A percentile compares a stretch with the other conserved stretches of the same genome.
These are phyloP conservation scores for Claviceps capensis DNA, from an alignment of 2,329 filamentous ascomycete species.

Conservation along the genomic window DNA sequence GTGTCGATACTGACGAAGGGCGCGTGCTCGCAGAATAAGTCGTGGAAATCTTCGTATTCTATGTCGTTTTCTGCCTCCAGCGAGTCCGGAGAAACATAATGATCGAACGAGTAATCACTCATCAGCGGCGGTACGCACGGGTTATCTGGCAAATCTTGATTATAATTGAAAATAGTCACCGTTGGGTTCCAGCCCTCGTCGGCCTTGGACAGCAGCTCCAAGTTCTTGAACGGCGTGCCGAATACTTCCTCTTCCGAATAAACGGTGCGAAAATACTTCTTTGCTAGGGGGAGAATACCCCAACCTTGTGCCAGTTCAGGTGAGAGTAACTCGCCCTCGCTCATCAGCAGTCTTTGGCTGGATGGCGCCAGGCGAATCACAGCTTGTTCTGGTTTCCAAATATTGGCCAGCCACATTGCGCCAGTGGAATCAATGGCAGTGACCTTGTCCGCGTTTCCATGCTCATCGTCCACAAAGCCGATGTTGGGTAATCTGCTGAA, in stretches of 20 bases:
- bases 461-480: conserved; percentile 31
- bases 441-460: conserved; percentile 35
- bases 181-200: conserved; percentile 6
- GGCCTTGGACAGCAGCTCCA: conserved; percentile 10
- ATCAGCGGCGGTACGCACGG: conserved; percentile 11
- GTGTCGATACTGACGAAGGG: too few relatives aligned
- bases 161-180: conserved; percentile 15
- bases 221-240: conserved; percentile 12
- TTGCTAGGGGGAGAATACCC: conserved; percentile 34
- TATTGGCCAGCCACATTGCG: conserved; percentile 34
- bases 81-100: neutral
- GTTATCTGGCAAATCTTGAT: conserved; percentile 18
- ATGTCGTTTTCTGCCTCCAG: conserved; percentile 10
- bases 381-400: conserved; percentile 29
- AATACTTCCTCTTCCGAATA: conserved; percentile 19
- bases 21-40: neutral
- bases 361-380: conserved; percentile 14
- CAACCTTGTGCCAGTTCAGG: conserved; percentile 23
- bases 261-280: conserved; percentile 28
- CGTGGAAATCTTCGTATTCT: conserved; percentile 8
- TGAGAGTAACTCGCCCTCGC: too few relatives aligned
- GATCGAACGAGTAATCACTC: neutral
- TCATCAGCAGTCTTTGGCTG: conserved; percentile 6
- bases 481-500: conserved; percentile 39
- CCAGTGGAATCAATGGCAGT: conserved; percentile 38